Conservation (phyloP, 768 basidiomycete species). For the Termitomyces sp. region DNA sequence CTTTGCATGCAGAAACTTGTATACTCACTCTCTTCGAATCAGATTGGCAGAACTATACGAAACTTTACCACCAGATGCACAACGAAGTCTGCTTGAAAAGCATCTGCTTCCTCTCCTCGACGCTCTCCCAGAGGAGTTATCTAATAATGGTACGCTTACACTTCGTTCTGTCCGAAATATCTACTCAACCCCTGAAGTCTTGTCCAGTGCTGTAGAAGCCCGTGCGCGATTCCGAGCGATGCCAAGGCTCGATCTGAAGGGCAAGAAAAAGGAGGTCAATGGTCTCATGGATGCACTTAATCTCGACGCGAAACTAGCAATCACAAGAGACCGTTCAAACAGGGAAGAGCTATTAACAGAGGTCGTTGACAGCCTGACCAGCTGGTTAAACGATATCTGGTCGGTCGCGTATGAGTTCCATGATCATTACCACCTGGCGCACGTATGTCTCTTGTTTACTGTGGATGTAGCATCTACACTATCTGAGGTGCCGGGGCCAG, state of each 20-base stretch:
- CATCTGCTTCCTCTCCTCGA: constrained; percentile 47
- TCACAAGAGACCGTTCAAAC: constrained; percentile 48
- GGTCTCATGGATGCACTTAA: constrained; percentile 45
- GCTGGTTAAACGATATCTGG: constrained; percentile 68
- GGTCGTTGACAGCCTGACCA: constrained; percentile 44
- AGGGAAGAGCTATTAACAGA: constrained; percentile 52
- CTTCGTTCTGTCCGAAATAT: not conserved
- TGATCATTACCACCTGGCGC: constrained; percentile 44
- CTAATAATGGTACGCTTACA: constrained; percentile 26
- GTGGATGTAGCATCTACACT: constrained; percentile 42
- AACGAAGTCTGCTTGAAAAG: constrained; percentile 40
- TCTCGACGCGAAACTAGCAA: constrained; percentile 45
- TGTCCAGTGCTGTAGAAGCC: constrained; percentile 33
- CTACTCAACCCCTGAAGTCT: constrained; percentile 15
- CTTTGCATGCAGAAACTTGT: too few relatives aligned
- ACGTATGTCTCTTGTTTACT: constrained; percentile 49
- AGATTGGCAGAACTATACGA: constrained; percentile 46
- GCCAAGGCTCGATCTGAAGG: constrained; percentile 45
- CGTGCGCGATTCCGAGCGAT: constrained; percentile 30
- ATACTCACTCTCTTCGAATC: not conserved
- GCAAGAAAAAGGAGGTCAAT: constrained; percentile 51
- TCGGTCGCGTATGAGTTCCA: constrained; percentile 51
- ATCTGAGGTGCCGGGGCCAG: not conserved
- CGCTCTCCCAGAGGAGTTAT: constrained; percentile 27
- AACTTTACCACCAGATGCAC: constrained; percentile 47